Evolutionary conservation across 139 green algal species (phyloP).

Genomic region (Ulvella scutata): DNA sequence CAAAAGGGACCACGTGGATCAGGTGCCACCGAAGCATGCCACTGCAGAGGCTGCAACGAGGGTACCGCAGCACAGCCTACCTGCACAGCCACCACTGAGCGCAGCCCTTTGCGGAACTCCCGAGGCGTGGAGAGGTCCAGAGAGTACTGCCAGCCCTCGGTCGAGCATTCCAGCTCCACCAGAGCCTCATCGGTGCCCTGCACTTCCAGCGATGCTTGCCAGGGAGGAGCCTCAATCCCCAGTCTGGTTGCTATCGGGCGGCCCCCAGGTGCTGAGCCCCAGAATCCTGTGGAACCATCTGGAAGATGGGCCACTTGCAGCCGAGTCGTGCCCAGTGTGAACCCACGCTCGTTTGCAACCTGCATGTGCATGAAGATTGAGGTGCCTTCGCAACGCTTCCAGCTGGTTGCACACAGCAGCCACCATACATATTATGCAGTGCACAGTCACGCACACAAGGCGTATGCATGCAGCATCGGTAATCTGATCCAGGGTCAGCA

Average conservation of each 20-base stretch:
- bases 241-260: neutral
- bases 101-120: neutral
- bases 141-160: neutral
- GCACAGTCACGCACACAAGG: neutral
- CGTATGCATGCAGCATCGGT: neutral
- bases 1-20: too few species aligned
- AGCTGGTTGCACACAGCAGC: too few species aligned
- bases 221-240: neutral
- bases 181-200: neutral
- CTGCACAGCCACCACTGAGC: neutral
- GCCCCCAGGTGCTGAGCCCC: neutral
- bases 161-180: neutral
- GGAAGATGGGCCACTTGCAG: neutral
- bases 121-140: neutral
- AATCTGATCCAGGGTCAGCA: neutral
- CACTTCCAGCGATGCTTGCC: neutral
- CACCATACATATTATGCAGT: neutral
- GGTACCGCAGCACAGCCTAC: too few species aligned
- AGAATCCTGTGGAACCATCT: neutral
- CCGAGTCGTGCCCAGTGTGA: neutral
- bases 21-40: too few species aligned
- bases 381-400: too few species aligned
- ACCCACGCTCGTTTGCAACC: neutral
- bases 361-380: neutral
- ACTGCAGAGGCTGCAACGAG: too few species aligned